Evolutionary conservation across 1,284 basidiomycete genomes (phyloP).

Genomic region (Cryptococcus neoformans): DNA sequence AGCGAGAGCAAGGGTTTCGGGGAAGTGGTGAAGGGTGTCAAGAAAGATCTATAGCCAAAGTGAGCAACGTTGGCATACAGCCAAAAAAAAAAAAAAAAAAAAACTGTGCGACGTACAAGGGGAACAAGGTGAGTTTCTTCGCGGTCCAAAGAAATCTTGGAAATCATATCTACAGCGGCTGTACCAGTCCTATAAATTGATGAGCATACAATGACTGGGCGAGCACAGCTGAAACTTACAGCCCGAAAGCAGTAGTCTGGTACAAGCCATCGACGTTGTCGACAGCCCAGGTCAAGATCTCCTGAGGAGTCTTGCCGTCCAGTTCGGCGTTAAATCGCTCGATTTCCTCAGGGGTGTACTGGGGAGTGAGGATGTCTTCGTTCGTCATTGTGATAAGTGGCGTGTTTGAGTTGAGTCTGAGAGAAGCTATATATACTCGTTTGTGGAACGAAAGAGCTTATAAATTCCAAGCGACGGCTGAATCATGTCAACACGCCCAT

Average conservation of each 20-base stretch:
- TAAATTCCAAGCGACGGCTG: neutral
- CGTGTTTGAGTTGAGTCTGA: neutral
- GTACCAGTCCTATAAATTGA: conserved; percentile 62
- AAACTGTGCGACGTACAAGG: conserved; percentile 31
- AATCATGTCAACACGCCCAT: too few relatives aligned
- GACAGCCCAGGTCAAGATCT: conserved; percentile 79
- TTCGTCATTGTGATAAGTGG: conserved; percentile 6
- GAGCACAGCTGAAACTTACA: neutral
- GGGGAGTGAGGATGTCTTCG: conserved; percentile 50
- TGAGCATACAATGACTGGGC: neutral
- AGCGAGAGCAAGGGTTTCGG: conserved; percentile 85
- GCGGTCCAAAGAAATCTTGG: conserved; percentile 59
- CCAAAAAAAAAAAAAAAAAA: conserved; percentile 47
- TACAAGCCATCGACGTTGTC: conserved; percentile 64
- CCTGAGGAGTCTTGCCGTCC: conserved; percentile 65
- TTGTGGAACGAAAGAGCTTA: neutral
- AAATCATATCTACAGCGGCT: conserved; percentile 87
- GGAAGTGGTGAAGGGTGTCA: conserved; percentile 96
- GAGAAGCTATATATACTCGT: neutral
- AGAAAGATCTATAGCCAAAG: conserved; percentile 64
- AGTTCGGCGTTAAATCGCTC: conserved; percentile 68
- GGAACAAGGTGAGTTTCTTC: conserved; percentile 52
- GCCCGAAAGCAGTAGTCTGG: too few relatives aligned
- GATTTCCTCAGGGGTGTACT: conserved; percentile 57
- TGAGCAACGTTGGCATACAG: conserved; percentile 50